Evolutionary conservation across 1,284 basidiomycete genomes (phyloP), one percentile per base, ranked within the genome.

Genomic region (Trametes polyzona): DNA sequence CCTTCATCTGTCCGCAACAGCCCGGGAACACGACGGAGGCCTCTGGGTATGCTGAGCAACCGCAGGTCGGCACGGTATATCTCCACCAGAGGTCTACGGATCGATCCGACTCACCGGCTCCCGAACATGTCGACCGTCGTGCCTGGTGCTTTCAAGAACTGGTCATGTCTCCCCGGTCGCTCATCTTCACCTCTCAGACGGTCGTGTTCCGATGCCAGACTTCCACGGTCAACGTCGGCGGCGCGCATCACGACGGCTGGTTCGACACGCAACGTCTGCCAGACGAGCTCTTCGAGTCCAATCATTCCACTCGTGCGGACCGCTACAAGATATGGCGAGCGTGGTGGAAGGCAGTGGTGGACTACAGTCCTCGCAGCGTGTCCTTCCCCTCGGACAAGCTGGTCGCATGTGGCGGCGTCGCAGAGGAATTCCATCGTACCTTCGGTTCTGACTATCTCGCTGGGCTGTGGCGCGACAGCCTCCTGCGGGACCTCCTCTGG

Each of bases 131-230:
- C 27, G 44, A 41, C 23, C n/a, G 42, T 23, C 57, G 58, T 4
- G 61, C 51, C 2, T 62, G 61, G 61, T 62, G 61, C 47, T 30
- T 62, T 9, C 41, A 57, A 24, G 57, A 62, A 47, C 43, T 43
- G 14, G 33, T 62, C 6, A 39, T 62, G n/a, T 59, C 61, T 8
- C 37, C 55, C 37, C 37, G 37, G 19, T 23, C 37, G 9, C 37
- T 40, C 19, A 11, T 40, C 19, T 40, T 40, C 37, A 40, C 61
- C 4, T 57, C 61, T 2, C 51, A 62, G 23, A 59, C 61, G 14
- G 40, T 59, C 16, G 57, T 57, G 36, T 57, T 48, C 42, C 54
- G 48, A 12, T 62, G 61, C 42, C 61, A 44, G 17, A 52, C 54
- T 1, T 26, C 57, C 12, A 48, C 27, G 17, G 26, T 44, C 35